Evolutionary conservation across 129 eudicot species (phyloP).

Genomic region (Helianthus tuberosus): DNA sequence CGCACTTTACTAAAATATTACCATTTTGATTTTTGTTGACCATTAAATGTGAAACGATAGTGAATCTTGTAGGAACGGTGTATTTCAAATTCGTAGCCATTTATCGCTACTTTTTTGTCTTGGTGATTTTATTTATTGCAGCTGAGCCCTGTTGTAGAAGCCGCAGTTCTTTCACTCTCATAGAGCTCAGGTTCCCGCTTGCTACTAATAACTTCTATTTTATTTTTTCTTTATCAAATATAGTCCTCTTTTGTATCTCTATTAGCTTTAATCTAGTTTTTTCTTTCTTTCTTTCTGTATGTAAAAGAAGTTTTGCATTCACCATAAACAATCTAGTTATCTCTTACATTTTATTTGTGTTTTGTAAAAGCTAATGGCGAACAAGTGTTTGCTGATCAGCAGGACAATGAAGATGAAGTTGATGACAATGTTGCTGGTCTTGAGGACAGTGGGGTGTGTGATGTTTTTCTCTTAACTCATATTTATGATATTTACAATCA

Average conservation of each 20-base stretch:
- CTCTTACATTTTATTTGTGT: neutral
- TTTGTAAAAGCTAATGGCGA: slow-evolving; percentile 76
- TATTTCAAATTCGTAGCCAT: neutral
- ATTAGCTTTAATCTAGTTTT: neutral
- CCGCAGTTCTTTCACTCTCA: slow-evolving; percentile 96
- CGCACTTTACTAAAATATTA: neutral
- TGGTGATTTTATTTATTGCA: slow-evolving; percentile 26
- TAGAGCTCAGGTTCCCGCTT: slow-evolving; percentile 84
- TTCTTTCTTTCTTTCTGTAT: neutral
- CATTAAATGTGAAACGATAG: neutral
- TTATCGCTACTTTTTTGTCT: neutral
- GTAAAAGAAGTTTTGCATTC: neutral
- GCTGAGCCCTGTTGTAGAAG: slow-evolving; percentile 83
- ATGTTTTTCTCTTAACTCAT: slow-evolving; percentile 6
- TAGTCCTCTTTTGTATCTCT: slow-evolving; percentile 17
- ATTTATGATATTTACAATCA: slow-evolving; percentile 1
- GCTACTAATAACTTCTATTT: neutral
- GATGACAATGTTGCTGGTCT: slow-evolving; percentile 87
- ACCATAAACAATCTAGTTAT: neutral
- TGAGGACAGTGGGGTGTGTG: slow-evolving; percentile 80
- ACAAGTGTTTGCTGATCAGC: slow-evolving; percentile 67
- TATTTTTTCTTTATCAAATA: neutral
- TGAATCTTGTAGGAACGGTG: neutral
- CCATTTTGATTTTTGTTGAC: slow-evolving; percentile 11
- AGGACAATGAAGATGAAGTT: slow-evolving; percentile 91